These are phyloP conservation scores for Apiospora rasikravindrae DNA, from an alignment of 2,329 filamentous ascomycete species.

Conservation along the genomic window DNA sequence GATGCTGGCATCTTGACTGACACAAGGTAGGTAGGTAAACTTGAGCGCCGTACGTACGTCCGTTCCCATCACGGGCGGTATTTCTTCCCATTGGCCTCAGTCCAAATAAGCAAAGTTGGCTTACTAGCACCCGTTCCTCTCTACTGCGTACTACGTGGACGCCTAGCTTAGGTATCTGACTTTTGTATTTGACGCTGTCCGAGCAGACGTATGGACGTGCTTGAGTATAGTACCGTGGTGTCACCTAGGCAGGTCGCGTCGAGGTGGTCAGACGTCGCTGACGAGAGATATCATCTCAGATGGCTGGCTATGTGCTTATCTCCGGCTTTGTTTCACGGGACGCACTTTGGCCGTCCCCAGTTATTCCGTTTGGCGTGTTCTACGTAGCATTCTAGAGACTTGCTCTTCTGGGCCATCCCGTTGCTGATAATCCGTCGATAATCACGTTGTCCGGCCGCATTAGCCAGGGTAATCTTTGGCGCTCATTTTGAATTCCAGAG, in stretches of 20 bases:
- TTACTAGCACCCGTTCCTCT: not conserved
- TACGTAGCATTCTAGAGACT: constrained; percentile 7
- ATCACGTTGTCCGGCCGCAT: constrained; percentile 8
- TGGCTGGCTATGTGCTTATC: constrained; percentile 9
- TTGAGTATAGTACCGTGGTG: not conserved
- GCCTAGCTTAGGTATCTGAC: not conserved
- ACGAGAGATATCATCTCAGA: not conserved
- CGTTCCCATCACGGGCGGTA: constrained; percentile 6
- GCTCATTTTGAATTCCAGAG: constrained; percentile 19
- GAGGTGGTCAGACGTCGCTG: not conserved
- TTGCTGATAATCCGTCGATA: constrained; percentile 16
- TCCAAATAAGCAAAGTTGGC: not conserved
- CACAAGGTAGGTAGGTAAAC: not conserved
- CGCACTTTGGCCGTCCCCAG: not conserved
- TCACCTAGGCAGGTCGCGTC: not conserved
- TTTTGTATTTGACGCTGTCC: not conserved
- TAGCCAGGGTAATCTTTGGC: constrained; percentile 5
- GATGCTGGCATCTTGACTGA: not conserved
- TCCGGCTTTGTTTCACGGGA: constrained; percentile 2
- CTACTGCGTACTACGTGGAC: not conserved
- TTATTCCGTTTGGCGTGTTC: not conserved
- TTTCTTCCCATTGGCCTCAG: not conserved
- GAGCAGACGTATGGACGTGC: not conserved
- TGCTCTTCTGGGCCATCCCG: constrained; percentile 10
- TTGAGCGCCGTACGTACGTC: constrained; percentile 2